These are phyloP conservation scores for Suillus brevipes DNA, from an alignment of 768 basidiomycete genomes.

Conservation along the genomic window DNA sequence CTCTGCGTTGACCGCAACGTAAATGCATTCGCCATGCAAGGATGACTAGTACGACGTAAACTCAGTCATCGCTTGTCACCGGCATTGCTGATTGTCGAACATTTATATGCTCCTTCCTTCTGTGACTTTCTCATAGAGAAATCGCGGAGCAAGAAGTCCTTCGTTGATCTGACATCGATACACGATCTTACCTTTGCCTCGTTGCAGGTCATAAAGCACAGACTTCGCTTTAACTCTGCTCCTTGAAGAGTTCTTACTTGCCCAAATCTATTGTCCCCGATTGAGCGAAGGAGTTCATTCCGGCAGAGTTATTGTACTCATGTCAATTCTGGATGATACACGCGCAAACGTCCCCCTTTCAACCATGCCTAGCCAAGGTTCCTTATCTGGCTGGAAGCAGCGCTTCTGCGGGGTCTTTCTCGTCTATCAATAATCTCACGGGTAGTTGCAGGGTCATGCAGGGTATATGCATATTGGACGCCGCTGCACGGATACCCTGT, in stretches of 20 bases:
- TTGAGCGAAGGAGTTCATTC: constrained; percentile 22
- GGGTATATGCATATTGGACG: too few species aligned
- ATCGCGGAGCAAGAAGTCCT: constrained; percentile 15
- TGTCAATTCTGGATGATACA: constrained; percentile 27
- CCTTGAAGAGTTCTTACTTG: constrained; percentile 8
- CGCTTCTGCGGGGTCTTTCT: neutral
- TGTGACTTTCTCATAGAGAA: constrained; percentile 23
- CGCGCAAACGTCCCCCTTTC: neutral
- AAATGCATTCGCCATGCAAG: neutral
- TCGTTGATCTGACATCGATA: constrained; percentile 10
- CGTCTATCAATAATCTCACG: neutral
- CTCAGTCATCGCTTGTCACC: constrained; percentile 12
- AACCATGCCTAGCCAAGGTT: neutral
- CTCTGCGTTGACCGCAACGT: constrained; percentile 3
- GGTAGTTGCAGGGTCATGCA: neutral
- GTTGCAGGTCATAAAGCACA: constrained; percentile 7
- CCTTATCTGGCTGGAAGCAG: constrained; percentile 13
- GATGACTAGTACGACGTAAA: constrained; percentile 2
- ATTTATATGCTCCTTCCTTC: constrained; percentile 17
- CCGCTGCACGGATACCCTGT: too few species aligned
- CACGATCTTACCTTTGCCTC: constrained; percentile 20
- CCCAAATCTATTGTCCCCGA: constrained; percentile 3
- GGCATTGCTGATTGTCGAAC: neutral
- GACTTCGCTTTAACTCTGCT: constrained; percentile 16
- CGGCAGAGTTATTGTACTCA: constrained; percentile 11